phyloP scores from a whole-genome alignment of 2,329 filamentous ascomycete genomes.

The Trichoderma atroviride region DNA sequence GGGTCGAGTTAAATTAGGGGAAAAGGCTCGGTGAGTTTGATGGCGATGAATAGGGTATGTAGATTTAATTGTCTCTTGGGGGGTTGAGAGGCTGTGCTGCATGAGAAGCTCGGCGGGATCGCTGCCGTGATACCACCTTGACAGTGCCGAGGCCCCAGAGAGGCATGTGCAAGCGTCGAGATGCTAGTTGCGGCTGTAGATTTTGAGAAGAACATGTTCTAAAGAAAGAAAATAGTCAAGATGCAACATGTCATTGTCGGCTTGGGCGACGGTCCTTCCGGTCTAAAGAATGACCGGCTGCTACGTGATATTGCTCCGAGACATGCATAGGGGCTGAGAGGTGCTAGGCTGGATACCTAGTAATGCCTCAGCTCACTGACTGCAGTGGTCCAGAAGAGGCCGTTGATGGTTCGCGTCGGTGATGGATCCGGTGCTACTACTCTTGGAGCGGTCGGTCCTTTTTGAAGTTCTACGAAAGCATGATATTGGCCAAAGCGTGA shows the following conservation, averaged over 20 bases:
- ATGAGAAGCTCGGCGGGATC: not conserved
- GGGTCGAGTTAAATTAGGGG: not conserved
- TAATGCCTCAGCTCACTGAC: not conserved
- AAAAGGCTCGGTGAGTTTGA: not conserved
- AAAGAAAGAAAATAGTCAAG: not conserved
- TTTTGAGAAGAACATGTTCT: not conserved
- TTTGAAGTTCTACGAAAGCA: not conserved
- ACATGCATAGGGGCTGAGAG: slow-evolving; percentile 25
- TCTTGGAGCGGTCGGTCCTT: not conserved
- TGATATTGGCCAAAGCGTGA: not conserved
- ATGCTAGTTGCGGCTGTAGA: not conserved
- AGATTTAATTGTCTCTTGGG: not conserved
- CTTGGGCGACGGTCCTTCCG: not conserved
- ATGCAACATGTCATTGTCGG: not conserved
- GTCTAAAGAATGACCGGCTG: not conserved
- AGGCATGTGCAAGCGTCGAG: not conserved
- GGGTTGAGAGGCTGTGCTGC: not conserved
- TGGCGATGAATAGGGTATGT: not conserved
- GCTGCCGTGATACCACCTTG: not conserved
- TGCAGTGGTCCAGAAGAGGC: not conserved
- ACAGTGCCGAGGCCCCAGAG: not conserved
- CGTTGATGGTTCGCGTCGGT: not conserved
- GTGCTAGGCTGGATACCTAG: not conserved
- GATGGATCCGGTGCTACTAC: not conserved
- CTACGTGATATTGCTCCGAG: not conserved